Evolutionary conservation across 2,329 filamentous ascomycete species (phyloP).

Genomic region (Diaporthe sp.): DNA sequence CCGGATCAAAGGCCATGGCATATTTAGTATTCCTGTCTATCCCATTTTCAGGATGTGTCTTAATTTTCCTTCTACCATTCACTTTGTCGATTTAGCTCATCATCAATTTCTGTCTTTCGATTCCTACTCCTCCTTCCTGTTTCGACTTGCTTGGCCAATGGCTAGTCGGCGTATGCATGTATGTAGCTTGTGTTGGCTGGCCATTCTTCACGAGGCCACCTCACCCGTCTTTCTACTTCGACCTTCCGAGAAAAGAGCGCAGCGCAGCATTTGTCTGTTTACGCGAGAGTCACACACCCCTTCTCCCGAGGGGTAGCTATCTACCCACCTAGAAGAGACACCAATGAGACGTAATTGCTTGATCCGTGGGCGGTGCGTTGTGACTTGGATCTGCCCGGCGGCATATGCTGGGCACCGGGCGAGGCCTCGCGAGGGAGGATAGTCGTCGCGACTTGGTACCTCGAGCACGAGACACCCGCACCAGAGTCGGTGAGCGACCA

Average conservation of each 20-base stretch:
- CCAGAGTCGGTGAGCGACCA: not conserved
- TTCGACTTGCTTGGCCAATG: not conserved
- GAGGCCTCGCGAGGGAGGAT: not conserved
- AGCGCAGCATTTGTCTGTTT: slow-evolving; percentile 5
- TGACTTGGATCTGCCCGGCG: not conserved
- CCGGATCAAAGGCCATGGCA: slow-evolving; percentile 7
- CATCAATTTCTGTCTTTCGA: not conserved
- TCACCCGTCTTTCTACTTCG: not conserved
- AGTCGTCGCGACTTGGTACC: not conserved
- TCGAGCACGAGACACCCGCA: not conserved
- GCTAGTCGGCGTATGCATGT: not conserved
- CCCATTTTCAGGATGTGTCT: not conserved
- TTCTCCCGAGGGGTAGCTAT: not conserved
- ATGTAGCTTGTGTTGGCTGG: not conserved
- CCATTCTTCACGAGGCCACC: not conserved
- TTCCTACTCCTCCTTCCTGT: not conserved
- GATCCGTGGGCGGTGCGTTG: not conserved
- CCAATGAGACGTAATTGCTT: not conserved
- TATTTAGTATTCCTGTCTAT: not conserved
- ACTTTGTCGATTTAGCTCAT: slow-evolving; percentile 7
- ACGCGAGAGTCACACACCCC: not conserved
- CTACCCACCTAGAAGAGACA: not conserved
- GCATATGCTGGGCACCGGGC: too few species aligned
- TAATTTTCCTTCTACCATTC: slow-evolving; percentile 6
- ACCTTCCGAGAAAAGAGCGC: not conserved